Base-by-base conservation (phyloP, 2,329 filamentous ascomycete genomes). In the Paraconiothyrium brasiliense region DNA sequence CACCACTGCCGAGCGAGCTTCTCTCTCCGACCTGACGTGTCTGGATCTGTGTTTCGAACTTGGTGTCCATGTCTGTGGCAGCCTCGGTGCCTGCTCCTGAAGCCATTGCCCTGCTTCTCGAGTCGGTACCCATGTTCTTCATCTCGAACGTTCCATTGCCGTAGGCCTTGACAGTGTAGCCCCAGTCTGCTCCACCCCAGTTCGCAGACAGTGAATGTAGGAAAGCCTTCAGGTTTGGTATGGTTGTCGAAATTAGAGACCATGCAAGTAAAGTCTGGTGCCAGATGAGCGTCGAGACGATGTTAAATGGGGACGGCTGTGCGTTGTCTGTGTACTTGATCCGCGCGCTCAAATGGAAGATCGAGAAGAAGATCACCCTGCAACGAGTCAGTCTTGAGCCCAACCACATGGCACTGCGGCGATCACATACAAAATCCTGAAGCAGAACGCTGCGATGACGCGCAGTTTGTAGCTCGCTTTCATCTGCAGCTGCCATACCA, bases 401-500 rank as follows among this genome's bases (percentile, higher is more conserved):
- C 27, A 13, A 30, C n/a, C 22, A 30, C n/a, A 16, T 24, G 22
- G 32, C 20, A 54, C 22, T 10, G 14, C 22, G 10, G 39, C 9
- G 5, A 43, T 2, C 14, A 63, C 56, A 14, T 58, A 67, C 61
- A 58, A 16, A 2, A 69, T n/a, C n/a, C 67, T 58, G 37, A 65
- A 64, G 37, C 57, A 49, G 48, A 71, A 69, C 14, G 65, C 70
- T 43, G 57, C 48, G 11, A 66, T 61, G 50, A 71, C 65, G 30
- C 62, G 66, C 3, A 68, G 32, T 57, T 71, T 70, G 6, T 57
- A 64, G 9, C 13, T 37, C 3, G 54, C 16, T 27, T 58, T 62
- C 64, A 71, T 71, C 54, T 69, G 61, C 5, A 72, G 46, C 30
- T 65, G 59, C 59, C 60, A 69, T 2, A 72, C 63, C 11, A 71